Evolutionary conservation across 2,329 filamentous ascomycete genomes (phyloP).

Genomic region (Claviceps monticola): DNA sequence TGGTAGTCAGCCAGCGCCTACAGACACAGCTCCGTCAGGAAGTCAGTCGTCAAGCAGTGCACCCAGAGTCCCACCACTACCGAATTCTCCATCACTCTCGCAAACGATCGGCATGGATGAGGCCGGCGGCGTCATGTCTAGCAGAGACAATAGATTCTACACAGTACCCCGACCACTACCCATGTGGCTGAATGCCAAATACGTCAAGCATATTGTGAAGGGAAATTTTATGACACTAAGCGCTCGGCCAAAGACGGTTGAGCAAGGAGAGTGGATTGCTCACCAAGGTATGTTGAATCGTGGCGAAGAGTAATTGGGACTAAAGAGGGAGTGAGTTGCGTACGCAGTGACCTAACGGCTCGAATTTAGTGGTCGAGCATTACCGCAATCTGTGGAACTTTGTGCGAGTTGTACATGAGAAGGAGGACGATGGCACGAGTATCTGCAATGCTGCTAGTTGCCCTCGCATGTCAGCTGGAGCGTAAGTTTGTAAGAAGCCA

Average conservation of each 20-base stretch:
- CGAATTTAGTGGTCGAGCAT: constrained; percentile 68
- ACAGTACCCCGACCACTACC: constrained; percentile 54
- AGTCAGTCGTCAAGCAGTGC: constrained; percentile 39
- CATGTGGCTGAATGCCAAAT: constrained; percentile 60
- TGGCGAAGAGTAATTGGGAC: background rate
- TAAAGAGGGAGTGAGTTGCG: background rate
- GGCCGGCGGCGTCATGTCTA: constrained; percentile 31
- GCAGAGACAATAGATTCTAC: constrained; percentile 42
- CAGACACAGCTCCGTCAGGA: constrained; percentile 30
- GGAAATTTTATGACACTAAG: constrained; percentile 96
- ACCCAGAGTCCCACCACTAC: constrained; percentile 46
- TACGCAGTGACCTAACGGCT: background rate
- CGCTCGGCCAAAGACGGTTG: constrained; percentile 82
- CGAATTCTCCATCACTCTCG: constrained; percentile 49
- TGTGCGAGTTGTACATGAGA: constrained; percentile 76
- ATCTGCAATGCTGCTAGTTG: constrained; percentile 78
- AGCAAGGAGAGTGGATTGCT: constrained; percentile 89
- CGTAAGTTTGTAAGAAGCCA: constrained; percentile 44
- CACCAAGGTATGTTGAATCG: constrained; percentile 58
- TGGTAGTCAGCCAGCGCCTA: constrained; percentile 28
- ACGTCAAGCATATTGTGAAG: constrained; percentile 81
- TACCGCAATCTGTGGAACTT: constrained; percentile 82
- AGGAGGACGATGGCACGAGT: constrained; percentile 60
- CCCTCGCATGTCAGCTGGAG: constrained; percentile 86
- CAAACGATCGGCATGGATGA: constrained; percentile 58